Percentiles rank a stretch among this genome's conserved stretches.
Evolutionary conservation across 108 stramenopile species (phyloP).

Genomic region (Cyclotella sp.): DNA sequence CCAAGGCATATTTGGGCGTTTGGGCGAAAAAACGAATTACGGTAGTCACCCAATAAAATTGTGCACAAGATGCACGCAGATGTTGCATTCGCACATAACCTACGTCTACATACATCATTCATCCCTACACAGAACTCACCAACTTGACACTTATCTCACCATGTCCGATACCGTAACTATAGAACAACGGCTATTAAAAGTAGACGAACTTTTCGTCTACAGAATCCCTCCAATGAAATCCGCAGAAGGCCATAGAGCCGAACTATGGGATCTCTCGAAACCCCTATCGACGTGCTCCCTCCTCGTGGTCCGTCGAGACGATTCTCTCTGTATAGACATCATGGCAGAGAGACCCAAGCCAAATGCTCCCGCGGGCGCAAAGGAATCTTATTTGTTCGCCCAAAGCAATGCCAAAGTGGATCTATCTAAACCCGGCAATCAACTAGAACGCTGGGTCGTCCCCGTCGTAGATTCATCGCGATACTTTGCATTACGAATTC

Average conservation of each 20-base stretch:
- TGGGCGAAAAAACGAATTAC: too few relatives aligned
- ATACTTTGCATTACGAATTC: slow-evolving; percentile 81
- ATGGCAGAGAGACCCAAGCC: slow-evolving; percentile 48
- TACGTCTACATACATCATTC: not conserved
- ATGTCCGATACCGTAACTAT: slow-evolving; percentile 49
- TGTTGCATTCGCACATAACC: not conserved
- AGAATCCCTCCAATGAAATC: slow-evolving; percentile 74
- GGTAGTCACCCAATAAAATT: too few relatives aligned
- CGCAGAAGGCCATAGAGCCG: slow-evolving; percentile 75
- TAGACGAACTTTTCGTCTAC: slow-evolving; percentile 83
- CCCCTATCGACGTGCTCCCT: slow-evolving; percentile 73
- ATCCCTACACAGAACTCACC: not conserved
- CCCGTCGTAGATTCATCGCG: slow-evolving; percentile 79
- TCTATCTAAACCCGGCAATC: slow-evolving; percentile 28
- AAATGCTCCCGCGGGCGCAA: slow-evolving; percentile 42
- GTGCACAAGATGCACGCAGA: too few relatives aligned
- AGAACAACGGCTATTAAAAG: slow-evolving; percentile 64
- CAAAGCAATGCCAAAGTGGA: slow-evolving; percentile 41
- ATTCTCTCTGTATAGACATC: slow-evolving; percentile 41
- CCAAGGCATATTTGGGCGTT: too few relatives aligned
- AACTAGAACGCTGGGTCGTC: slow-evolving; percentile 79
- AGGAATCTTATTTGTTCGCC: slow-evolving; percentile 48
- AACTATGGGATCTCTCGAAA: slow-evolving; percentile 79
- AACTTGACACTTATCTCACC: not conserved
- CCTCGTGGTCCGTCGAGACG: slow-evolving; percentile 39